Percentiles rank a stretch among this genome's conserved stretches.
Evolutionary conservation across 228 moss, liverwort and hornwort species (phyloP).

Genomic region (Sphagnum fallax): DNA sequence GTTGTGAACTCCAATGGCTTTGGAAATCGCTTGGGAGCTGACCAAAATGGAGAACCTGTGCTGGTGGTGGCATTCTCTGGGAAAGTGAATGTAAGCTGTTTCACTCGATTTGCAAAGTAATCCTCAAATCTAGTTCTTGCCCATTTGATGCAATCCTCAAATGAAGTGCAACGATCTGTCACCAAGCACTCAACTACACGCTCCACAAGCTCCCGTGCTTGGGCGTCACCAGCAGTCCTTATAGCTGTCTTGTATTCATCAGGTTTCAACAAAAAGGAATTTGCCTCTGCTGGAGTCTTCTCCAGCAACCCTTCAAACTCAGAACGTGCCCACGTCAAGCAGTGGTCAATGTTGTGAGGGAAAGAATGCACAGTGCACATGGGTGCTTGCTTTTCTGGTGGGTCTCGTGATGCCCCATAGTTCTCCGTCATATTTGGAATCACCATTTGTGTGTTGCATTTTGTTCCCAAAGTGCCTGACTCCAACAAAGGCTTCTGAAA

Average conservation of each 20-base stretch:
- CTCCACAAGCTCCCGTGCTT: constrained; percentile 84
- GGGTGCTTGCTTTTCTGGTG: constrained; percentile 92
- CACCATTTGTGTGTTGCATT: constrained; percentile 98
- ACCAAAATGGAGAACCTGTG: constrained; percentile 84
- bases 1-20: constrained; percentile 71
- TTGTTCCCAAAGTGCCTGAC: constrained; percentile 90
- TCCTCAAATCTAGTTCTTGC: constrained; percentile 81
- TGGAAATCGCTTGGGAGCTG: constrained; percentile 95
- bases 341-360: constrained; percentile 99
- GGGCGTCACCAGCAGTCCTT: constrained; percentile 82
- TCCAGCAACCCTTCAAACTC: constrained; percentile 88
- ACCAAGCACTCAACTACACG: constrained; percentile 85
- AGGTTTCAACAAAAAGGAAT: constrained; percentile 62
- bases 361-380: constrained; percentile 99
- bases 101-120: constrained; percentile 84
- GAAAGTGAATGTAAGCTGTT: constrained; percentile 91
- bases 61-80: constrained; percentile 84
- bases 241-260: constrained; percentile 73
- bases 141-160: constrained; percentile 81
- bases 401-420: constrained; percentile 92
- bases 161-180: constrained; percentile 62
- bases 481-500: constrained; percentile 94
- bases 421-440: constrained; percentile 92
- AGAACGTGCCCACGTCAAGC: constrained; percentile 95
- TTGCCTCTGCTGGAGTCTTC: constrained; percentile 89